Conservation (phyloP, 176 grass and related monocot species). For the sorghum (Sorghum bicolor) region DNA sequence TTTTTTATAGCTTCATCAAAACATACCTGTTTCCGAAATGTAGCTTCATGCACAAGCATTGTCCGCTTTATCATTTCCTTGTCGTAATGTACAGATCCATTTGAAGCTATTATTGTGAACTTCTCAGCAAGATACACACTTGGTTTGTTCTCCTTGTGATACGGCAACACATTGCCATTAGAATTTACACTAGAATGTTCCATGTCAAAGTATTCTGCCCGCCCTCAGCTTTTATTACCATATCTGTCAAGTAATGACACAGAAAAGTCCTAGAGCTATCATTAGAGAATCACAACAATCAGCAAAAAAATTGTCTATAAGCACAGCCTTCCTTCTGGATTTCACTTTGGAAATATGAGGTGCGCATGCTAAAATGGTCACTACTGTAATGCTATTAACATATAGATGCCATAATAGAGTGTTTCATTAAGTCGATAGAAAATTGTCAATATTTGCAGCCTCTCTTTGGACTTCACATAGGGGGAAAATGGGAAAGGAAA, state of each 20-base stretch:
- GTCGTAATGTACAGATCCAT: conserved; percentile 46
- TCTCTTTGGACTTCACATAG: neutral
- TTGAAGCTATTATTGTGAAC: conserved; percentile 33
- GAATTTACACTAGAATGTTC: conserved; percentile 53
- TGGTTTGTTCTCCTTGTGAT: conserved; percentile 44
- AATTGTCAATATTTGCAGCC: neutral
- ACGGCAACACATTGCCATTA: conserved; percentile 36
- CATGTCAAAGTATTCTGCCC: conserved; percentile 57
- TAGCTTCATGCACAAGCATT: conserved; percentile 82
- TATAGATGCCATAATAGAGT: neutral
- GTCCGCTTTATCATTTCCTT: conserved; percentile 74
- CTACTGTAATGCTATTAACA: neutral
- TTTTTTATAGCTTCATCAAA: conserved; percentile 4
- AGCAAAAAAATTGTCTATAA: neutral
- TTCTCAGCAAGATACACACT: conserved; percentile 31
- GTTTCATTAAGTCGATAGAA: neutral
- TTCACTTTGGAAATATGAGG: neutral
- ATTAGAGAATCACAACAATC: neutral
- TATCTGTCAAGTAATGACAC: conserved; percentile 39
- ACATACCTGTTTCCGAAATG: conserved; percentile 71
- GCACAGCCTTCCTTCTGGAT: neutral
- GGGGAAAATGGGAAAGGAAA: neutral
- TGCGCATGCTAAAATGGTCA: neutral
- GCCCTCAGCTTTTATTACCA: conserved; percentile 63
- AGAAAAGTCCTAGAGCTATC: conserved; percentile 18